Percentiles rank a stretch among this genome's conserved stretches.
phyloP scores from a whole-genome alignment of 2,329 filamentous ascomycete genomes.

The Xylogone sp. region DNA sequence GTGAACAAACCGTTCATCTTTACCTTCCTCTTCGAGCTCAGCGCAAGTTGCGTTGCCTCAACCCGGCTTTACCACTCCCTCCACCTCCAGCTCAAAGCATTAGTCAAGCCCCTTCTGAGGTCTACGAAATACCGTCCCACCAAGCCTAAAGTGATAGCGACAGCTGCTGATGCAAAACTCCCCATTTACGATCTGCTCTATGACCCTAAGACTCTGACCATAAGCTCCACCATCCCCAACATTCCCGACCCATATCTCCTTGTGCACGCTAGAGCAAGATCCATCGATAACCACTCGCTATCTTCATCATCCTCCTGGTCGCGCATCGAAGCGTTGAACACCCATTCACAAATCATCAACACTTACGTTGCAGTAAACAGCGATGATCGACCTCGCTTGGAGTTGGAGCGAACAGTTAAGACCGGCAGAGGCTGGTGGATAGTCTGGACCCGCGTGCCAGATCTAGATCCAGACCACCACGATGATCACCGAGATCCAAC shows the following conservation, averaged over 20 bases:
- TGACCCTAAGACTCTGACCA: conserved; percentile 51
- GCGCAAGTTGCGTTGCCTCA: conserved; percentile 54
- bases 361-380: conserved; percentile 46
- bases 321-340: conserved; percentile 59
- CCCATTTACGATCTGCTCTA: conserved; percentile 61
- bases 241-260: conserved; percentile 48
- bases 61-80: conserved; percentile 55
- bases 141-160: conserved; percentile 34
- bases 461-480: conserved; percentile 22
- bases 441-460: conserved; percentile 58
- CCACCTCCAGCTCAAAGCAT: conserved; percentile 56
- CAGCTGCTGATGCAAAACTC: conserved; percentile 14
- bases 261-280: background rate
- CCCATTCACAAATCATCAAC: conserved; percentile 60
- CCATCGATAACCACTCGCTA: conserved; percentile 18
- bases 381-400: conserved; percentile 27
- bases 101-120: conserved; percentile 51
- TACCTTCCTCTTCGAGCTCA: conserved; percentile 65
- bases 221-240: conserved; percentile 63
- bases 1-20: conserved; percentile 74
- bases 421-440: conserved; percentile 68
- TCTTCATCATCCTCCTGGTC: conserved; percentile 43
- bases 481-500: background rate
- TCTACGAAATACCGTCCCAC: conserved; percentile 56
- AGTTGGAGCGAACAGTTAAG: conserved; percentile 60